Evolutionary conservation across 179 eudicot species (phyloP).

Genomic region (Corrigiola litoralis): DNA sequence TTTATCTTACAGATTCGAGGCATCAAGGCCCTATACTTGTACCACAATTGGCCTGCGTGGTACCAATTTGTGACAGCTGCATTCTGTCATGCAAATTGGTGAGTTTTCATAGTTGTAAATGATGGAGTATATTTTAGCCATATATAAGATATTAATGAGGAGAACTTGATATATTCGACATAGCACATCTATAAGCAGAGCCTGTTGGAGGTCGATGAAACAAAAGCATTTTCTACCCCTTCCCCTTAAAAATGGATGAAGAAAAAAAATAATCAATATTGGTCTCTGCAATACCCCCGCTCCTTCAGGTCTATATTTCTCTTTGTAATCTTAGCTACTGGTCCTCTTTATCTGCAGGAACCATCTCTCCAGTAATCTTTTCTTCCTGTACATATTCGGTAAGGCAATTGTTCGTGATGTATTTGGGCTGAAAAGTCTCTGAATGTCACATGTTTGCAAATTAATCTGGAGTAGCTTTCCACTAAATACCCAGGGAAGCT

Average conservation of each 20-base stretch:
- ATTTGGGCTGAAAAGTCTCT: neutral
- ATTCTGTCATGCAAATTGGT: slow-evolving; percentile 96
- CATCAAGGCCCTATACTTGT: slow-evolving; percentile 65
- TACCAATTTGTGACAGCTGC: slow-evolving; percentile 97
- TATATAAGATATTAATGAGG: too few relatives aligned
- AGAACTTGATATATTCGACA: too few relatives aligned
- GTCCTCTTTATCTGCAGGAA: slow-evolving; percentile 54
- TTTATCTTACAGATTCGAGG: slow-evolving; percentile 52
- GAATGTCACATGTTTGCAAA: neutral
- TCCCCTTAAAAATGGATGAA: neutral
- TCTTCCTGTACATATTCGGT: slow-evolving; percentile 97
- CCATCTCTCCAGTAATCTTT: slow-evolving; percentile 96
- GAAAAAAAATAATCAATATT: neutral
- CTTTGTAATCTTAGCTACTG: slow-evolving; percentile 4
- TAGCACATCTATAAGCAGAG: too few relatives aligned
- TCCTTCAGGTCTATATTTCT: neutral
- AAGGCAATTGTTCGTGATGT: slow-evolving; percentile 24
- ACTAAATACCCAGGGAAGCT: slow-evolving; percentile 71
- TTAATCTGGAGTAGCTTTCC: neutral
- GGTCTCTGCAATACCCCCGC: neutral
- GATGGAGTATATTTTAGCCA: too few relatives aligned
- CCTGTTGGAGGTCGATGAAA: neutral
- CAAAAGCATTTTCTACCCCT: neutral
- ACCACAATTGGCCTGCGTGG: slow-evolving; percentile 81
- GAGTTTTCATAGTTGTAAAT: slow-evolving; percentile 21